These are phyloP conservation scores for Hypoxylon sp. DNA, from an alignment of 2,329 filamentous ascomycete genomes.

Conservation along the genomic window DNA sequence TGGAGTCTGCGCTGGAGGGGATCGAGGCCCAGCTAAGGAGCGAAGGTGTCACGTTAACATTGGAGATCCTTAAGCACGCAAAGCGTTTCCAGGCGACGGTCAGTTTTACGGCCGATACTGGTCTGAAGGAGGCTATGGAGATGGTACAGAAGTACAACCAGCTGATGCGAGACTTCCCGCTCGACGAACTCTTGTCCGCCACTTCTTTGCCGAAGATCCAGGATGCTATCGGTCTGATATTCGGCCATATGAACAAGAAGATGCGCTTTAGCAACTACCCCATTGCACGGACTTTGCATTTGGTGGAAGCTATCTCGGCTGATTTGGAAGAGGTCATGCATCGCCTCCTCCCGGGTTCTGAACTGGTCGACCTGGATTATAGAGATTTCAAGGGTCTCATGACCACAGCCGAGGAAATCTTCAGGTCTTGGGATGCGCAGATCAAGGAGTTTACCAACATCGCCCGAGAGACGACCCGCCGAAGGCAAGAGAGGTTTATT, in stretches of 20 bases:
- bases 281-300: slow-evolving; percentile 84
- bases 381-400: slow-evolving; percentile 88
- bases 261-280: slow-evolving; percentile 95
- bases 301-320: slow-evolving; percentile 96
- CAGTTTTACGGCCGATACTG: slow-evolving; percentile 95
- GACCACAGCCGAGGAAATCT: slow-evolving; percentile 83
- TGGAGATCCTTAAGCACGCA: slow-evolving; percentile 94
- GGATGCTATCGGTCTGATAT: slow-evolving; percentile 88
- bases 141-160: slow-evolving; percentile 98
- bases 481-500: slow-evolving; percentile 97
- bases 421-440: slow-evolving; percentile 92
- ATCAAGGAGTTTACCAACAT: slow-evolving; percentile 98
- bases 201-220: slow-evolving; percentile 88
- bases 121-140: slow-evolving; percentile 93
- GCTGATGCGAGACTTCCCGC: slow-evolving; percentile 96
- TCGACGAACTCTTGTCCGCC: slow-evolving; percentile 92
- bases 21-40: slow-evolving; percentile 90
- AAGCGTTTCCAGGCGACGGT: slow-evolving; percentile 98
- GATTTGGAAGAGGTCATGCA: slow-evolving; percentile 90
- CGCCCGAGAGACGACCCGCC: slow-evolving; percentile 90
- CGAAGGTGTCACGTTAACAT: slow-evolving; percentile 86
- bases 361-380: slow-evolving; percentile 91
- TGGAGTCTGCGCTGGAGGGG: slow-evolving; percentile 91
- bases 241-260: slow-evolving; percentile 96
- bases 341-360: slow-evolving; percentile 81